Evolutionary conservation across 1,284 basidiomycete species (phyloP).

Genomic region (Coriolopsis trogii): DNA sequence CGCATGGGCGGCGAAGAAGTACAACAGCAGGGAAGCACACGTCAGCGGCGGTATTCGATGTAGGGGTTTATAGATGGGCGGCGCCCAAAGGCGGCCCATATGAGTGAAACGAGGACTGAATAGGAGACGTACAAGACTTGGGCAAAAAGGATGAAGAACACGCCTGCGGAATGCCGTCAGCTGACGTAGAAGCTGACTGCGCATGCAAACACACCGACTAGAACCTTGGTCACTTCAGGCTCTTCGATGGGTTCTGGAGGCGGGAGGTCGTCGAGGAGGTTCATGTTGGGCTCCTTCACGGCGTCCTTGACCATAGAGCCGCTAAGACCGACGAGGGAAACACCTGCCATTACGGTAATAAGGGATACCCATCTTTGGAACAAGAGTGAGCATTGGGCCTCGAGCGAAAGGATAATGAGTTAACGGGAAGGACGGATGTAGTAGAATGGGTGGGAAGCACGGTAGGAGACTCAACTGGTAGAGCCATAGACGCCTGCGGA

Average conservation of each 20-base stretch:
- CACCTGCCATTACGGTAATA: constrained; percentile 88
- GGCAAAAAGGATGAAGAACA: constrained; percentile 94
- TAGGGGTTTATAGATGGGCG: not conserved
- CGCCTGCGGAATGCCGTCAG: constrained; percentile 49
- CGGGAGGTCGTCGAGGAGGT: constrained; percentile 24
- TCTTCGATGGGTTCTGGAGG: constrained; percentile 49
- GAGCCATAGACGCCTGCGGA: constrained; percentile 77
- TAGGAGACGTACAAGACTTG: constrained; percentile 83
- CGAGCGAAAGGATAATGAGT: not conserved
- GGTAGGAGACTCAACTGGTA: constrained; percentile 62
- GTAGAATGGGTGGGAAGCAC: constrained; percentile 19
- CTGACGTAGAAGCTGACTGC: constrained; percentile 10
- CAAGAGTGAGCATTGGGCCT: constrained; percentile 14
- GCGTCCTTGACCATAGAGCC: constrained; percentile 85
- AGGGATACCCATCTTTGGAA: constrained; percentile 84
- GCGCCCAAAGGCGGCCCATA: constrained; percentile 1
- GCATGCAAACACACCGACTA: constrained; percentile 56
- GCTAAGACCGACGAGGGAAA: constrained; percentile 89
- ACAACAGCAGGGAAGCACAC: constrained; percentile 5
- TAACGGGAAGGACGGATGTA: constrained; percentile 8
- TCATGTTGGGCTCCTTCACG: constrained; percentile 46
- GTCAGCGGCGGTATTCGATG: constrained; percentile 16
- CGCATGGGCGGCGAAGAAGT: constrained; percentile 10
- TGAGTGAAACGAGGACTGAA: constrained; percentile 19
- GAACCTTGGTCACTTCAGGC: constrained; percentile 63